Evolutionary conservation across 2,329 filamentous ascomycete genomes (phyloP).

Genomic region (Trichoderma atrobrunneum): DNA sequence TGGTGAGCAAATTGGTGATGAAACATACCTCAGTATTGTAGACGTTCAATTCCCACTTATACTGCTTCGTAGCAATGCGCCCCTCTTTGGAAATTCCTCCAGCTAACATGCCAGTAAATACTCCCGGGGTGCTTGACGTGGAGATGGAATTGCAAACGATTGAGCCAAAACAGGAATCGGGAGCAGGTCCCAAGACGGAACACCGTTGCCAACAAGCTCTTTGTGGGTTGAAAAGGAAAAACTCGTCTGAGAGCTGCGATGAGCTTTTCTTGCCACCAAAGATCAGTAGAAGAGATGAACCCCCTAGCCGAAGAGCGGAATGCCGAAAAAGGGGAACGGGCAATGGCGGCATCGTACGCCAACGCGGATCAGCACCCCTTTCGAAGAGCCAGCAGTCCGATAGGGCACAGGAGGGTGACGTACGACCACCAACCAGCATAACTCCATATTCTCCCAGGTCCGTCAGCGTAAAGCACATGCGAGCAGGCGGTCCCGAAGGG

Average conservation of each 20-base stretch:
- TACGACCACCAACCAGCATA: constrained; percentile 72
- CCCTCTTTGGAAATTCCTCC: constrained; percentile 71
- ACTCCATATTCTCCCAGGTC: constrained; percentile 55
- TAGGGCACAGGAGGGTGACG: constrained; percentile 68
- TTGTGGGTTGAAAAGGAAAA: constrained; percentile 50
- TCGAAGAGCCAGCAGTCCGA: constrained; percentile 74
- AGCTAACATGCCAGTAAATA: constrained; percentile 59
- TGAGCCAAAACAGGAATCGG: constrained; percentile 45
- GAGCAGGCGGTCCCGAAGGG: constrained; percentile 32
- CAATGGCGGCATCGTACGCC: constrained; percentile 65
- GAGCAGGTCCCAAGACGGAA: constrained; percentile 32
- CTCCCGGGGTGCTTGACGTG: constrained; percentile 26
- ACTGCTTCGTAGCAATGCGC: constrained; percentile 58
- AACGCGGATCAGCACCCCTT: constrained; percentile 47
- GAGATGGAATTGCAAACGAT: constrained; percentile 34
- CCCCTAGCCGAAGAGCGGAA: constrained; percentile 52
- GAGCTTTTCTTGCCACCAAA: constrained; percentile 59
- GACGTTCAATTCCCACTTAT: constrained; percentile 59
- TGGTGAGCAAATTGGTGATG: neutral
- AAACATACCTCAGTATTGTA: constrained; percentile 37
- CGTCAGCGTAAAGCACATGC: constrained; percentile 77
- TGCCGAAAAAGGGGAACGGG: constrained; percentile 74
- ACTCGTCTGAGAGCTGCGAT: constrained; percentile 48
- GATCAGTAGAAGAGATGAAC: constrained; percentile 53
- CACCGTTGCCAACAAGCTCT: constrained; percentile 48